Evolutionary conservation across 208 protist genomes (phyloP), one percentile per base, ranked within the genome.

Genomic region (Balamuthia mandrillaris): DNA sequence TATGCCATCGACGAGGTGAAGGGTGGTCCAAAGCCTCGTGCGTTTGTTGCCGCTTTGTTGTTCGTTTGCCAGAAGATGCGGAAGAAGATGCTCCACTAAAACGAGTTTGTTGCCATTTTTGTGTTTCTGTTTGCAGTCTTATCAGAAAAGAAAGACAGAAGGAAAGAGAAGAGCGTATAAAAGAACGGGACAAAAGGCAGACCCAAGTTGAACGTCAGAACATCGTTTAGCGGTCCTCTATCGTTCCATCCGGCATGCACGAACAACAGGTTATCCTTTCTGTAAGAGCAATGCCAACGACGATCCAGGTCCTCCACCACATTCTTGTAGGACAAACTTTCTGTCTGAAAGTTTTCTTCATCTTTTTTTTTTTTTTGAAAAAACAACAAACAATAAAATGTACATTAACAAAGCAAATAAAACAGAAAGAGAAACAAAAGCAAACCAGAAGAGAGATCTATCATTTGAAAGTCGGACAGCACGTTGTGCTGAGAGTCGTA

Each of bases 401-500:
- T 1, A 10, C 10, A 63, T 29, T 29, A 29, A 12, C 56, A 63
- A 12, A 29, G 5, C 3, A 24, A 45, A 21, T n/a, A 75, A 45
- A 4, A 24, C 65, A 16, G 44, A 42, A 14, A 14, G 3, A 16
- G 39, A 5, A 1, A 27, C 1, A 24, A 18, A 12, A 1, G 35
- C 24, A 29, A 41, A 77, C 68, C 42, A 16, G 68, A 27, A 14
- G 7, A 6, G 10, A 77, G 16, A 47, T 77, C 68, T 3, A 77
- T 33, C 44, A 58, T 47, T 3, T 58, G 31, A 18, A 77, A 27
- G 68, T 77, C 68, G n/a, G 49, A 31, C 29, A 77, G 45, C 44
- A 77, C 68, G 45, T 77, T 77, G 44, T 77, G 68, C 21, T 37
- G 39, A 31, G 44, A 58, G 44, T 77, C 68, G 68, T 77, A 77